Conservation (phyloP, 23 red algal species). For the Gracilaria caudata region DNA sequence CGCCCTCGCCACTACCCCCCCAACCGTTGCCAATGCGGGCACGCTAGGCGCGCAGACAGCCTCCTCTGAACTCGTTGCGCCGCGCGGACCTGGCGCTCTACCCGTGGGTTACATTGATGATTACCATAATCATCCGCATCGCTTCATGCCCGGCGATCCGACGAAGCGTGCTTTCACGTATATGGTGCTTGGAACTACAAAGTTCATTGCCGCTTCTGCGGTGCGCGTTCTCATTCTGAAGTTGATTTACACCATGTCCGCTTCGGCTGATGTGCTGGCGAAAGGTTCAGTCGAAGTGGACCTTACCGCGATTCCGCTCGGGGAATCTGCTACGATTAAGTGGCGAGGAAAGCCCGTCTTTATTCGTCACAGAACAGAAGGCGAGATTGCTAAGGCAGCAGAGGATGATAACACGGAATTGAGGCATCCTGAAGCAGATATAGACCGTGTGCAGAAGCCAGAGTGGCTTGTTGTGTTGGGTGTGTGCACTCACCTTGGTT, state of each 20-base stretch:
- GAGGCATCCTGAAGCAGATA: slow-evolving; percentile 86
- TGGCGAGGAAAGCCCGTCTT: slow-evolving; percentile 99
- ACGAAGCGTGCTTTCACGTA: slow-evolving; percentile 96
- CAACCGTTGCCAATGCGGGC: slow-evolving; percentile 70
- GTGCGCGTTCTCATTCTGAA: slow-evolving; percentile 89
- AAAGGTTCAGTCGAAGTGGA: slow-evolving; percentile 90
- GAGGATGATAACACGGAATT: slow-evolving; percentile 85
- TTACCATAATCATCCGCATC: slow-evolving; percentile 89
- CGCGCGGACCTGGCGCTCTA: slow-evolving; percentile 69
- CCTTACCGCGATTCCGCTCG: slow-evolving; percentile 82
- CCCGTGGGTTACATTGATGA: slow-evolving; percentile 93
- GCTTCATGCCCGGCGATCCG: slow-evolving; percentile 86
- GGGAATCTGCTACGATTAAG: slow-evolving; percentile 93
- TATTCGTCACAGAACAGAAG: slow-evolving; percentile 91
- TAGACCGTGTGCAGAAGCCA: slow-evolving; percentile 81
- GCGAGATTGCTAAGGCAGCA: slow-evolving; percentile 84
- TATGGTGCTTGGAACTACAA: slow-evolving; percentile 89
- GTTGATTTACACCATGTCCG: slow-evolving; percentile 96
- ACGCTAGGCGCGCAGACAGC: slow-evolving; percentile 46
- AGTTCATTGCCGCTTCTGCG: slow-evolving; percentile 92
- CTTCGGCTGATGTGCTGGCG: slow-evolving; percentile 96
- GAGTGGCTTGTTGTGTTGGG: slow-evolving; percentile 96
- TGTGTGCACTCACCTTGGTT: slow-evolving; percentile 98
- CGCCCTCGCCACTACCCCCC: slow-evolving; percentile 49
- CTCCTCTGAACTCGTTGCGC: slow-evolving; percentile 46